These are phyloP conservation scores for Xylaria digitata DNA, from an alignment of 2,329 filamentous ascomycete genomes.

Conservation along the genomic window DNA sequence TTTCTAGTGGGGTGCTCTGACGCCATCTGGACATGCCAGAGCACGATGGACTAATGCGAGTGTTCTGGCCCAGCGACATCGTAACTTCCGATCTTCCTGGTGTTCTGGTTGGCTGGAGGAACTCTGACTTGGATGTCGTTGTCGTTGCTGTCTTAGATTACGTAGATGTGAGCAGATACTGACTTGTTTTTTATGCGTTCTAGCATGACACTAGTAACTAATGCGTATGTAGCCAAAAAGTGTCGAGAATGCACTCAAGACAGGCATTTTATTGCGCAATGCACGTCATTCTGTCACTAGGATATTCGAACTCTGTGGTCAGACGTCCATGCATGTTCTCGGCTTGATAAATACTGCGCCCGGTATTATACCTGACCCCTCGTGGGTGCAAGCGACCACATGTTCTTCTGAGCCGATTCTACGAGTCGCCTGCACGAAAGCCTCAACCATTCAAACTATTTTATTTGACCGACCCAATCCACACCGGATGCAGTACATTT, in stretches of 20 bases:
- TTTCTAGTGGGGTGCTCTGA: slow-evolving; percentile 70
- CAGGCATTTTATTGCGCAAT: slow-evolving; percentile 84
- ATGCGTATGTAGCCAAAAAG: slow-evolving; percentile 69
- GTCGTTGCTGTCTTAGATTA: slow-evolving; percentile 90
- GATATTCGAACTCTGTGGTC: slow-evolving; percentile 87
- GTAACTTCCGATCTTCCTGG: slow-evolving; percentile 77
- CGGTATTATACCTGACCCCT: slow-evolving; percentile 69
- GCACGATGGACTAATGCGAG: slow-evolving; percentile 91
- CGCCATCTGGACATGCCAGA: slow-evolving; percentile 69
- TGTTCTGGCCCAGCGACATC: slow-evolving; percentile 97
- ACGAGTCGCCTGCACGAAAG: slow-evolving; percentile 76
- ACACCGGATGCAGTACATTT: slow-evolving; percentile 94
- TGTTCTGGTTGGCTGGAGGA: slow-evolving; percentile 94
- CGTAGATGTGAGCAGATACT: slow-evolving; percentile 76
- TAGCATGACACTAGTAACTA: slow-evolving; percentile 38
- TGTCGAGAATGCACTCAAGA: slow-evolving; percentile 88
- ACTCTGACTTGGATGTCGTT: slow-evolving; percentile 89
- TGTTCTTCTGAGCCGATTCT: slow-evolving; percentile 68
- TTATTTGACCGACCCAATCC: slow-evolving; percentile 89
- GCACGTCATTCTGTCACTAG: slow-evolving; percentile 82
- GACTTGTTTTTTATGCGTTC: slow-evolving; percentile 31
- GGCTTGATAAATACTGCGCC: slow-evolving; percentile 78
- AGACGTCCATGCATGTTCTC: slow-evolving; percentile 84
- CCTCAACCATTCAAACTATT: slow-evolving; percentile 84
- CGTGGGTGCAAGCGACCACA: slow-evolving; percentile 73